Evolutionary conservation across 2,329 filamentous ascomycete genomes (phyloP).

Genomic region (Davidsoniella eucalypti): DNA sequence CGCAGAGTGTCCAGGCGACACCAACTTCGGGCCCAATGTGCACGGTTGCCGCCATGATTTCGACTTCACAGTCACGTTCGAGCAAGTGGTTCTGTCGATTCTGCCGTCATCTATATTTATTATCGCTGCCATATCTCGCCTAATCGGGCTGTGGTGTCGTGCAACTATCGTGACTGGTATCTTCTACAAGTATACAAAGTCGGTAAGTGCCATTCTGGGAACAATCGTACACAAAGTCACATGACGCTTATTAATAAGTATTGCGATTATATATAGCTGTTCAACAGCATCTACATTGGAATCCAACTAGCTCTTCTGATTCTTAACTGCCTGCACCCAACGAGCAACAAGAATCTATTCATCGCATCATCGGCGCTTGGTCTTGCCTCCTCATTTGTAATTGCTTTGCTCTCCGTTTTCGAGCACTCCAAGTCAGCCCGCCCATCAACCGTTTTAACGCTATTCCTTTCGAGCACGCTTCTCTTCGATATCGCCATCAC

Average conservation of each 20-base stretch:
- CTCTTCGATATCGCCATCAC: conserved; percentile 27
- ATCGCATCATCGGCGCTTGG: conserved; percentile 19
- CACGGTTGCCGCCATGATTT: conserved; percentile 30
- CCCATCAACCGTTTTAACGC: conserved; percentile 27
- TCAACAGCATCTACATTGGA: conserved; percentile 16
- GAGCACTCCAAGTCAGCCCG: conserved; percentile 24
- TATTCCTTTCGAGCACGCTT: conserved; percentile 26
- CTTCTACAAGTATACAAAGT: conserved; percentile 20
- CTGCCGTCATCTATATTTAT: conserved; percentile 26
- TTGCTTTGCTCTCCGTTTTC: conserved; percentile 19
- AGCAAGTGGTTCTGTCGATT: conserved; percentile 29
- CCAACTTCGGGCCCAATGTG: conserved; percentile 27
- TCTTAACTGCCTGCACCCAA: conserved; percentile 14
- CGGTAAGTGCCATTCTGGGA: conserved; percentile 16
- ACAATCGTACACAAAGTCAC: not conserved
- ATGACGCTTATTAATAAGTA: not conserved
- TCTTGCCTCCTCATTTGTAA: conserved; percentile 18
- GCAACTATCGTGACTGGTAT: conserved; percentile 21
- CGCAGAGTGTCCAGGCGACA: conserved; percentile 21
- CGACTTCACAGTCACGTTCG: conserved; percentile 34
- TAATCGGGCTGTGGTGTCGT: conserved; percentile 19
- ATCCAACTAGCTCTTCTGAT: conserved; percentile 21
- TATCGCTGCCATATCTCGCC: conserved; percentile 20
- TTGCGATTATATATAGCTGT: conserved; percentile 14
- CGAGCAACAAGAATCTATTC: conserved; percentile 16